Base-by-base conservation (phyloP, 495 filamentous ascomycete genomes). In the Oleoguttula mirabilis region DNA sequence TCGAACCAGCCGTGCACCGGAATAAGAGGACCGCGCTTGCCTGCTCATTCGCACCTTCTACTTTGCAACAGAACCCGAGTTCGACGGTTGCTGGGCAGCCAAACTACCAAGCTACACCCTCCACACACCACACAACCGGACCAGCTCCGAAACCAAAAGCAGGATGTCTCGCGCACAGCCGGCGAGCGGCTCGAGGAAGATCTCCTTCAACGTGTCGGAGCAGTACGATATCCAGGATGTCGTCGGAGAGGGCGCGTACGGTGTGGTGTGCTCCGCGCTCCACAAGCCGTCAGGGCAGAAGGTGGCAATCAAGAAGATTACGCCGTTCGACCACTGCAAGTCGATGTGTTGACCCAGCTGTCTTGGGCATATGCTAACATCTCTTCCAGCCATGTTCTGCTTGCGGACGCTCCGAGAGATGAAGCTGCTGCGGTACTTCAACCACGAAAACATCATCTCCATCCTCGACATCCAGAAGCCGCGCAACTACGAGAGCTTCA, bases 201-300 rank as follows among this genome's bases (percentile, higher is more conserved):
- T 99, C 60, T 94, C 87, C 32, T 99, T 99, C 77, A 99, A 99
- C 56, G 92, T 99, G 32, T 94, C 86, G 52, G 92, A 99, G 58
- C 92, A 99, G 64, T 99, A 99, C 61, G 92, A 96, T 54, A 96
- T 99, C 48, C 87, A 94, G 59, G 92, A 99, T 76, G 92, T 99
- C 28, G 92, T 99, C 35, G 92, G 92, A 41, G 92, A 99, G 63
- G 92, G 92, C 52, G 92, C 92, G 48, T 99, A 99, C 57, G 92
- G 92, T 57, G 92, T 99, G 51, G 92, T 99, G 43, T 96, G 90
- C 67, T 99, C 92, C 36, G 92, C 92, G 21, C 78, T 96, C 48
- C 92, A 99, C 68, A 96, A 96, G 69, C 92, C 92, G 4, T 96
- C 92, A 2, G 79, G 86, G 50, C 92, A 99, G 66, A 96, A 95